Evolutionary conservation across 768 basidiomycete genomes (phyloP).

Genomic region (Hortiboletus campestris): DNA sequence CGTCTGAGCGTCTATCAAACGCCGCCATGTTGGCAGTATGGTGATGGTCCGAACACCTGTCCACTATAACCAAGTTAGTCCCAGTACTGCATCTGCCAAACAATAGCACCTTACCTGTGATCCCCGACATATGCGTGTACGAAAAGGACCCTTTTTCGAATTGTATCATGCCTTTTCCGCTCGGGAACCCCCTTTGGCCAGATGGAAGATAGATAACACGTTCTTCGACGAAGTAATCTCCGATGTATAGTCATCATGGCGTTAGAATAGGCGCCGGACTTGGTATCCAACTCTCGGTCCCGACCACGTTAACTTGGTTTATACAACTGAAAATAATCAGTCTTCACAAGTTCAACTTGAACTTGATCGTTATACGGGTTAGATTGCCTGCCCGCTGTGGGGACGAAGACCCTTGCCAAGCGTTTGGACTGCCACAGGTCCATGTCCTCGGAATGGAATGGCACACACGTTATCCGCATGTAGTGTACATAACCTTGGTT

Average conservation of each 20-base stretch:
- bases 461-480: neutral
- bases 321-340: neutral
- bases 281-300: neutral
- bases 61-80: constrained; percentile 5
- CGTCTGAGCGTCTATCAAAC: neutral
- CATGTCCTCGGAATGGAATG: neutral
- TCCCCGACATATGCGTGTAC: neutral
- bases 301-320: neutral
- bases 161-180: neutral
- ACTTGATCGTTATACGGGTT: neutral
- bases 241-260: neutral
- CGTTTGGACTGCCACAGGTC: neutral
- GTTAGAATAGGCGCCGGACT: neutral
- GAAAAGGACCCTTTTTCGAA: neutral
- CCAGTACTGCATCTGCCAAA: neutral
- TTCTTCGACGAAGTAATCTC: neutral
- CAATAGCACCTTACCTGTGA: neutral
- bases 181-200: neutral
- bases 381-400: neutral
- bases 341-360: neutral
- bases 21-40: neutral
- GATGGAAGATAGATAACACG: neutral
- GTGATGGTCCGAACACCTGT: neutral
- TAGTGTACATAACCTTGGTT: neutral
- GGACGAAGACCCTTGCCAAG: neutral